Base-by-base conservation (phyloP, 352 stramenopile genomes). In the Globisporangium uncinulatum region DNA sequence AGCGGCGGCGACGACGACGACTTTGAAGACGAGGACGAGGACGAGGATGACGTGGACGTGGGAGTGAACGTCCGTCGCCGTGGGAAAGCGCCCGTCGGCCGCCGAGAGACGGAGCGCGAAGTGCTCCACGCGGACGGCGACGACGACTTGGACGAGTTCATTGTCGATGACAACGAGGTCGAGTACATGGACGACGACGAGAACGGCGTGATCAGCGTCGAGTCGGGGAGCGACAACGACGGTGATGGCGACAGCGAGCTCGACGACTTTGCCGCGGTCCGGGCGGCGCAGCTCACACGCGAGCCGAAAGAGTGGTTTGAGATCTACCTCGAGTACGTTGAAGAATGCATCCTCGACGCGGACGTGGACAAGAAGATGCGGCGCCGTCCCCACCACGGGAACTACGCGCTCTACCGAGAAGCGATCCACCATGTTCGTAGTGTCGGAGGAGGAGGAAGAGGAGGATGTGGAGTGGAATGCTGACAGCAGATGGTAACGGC, bases 181-280 rank as follows among this genome's bases (percentile, higher is more conserved):
- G 83, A 93, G 66, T 95, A 90, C 66, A 94, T 95, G 85, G 77
- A 91, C 34, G 81, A 92, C 32, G 83, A 89, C 56, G 84, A 94
- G 53, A 70, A 84, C 56, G 79, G 68, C 17, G 72, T 87, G 45
- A 87, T 91, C 49, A 82, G 67, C 56, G 73, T 84, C 10, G 66
- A 65, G 17, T 73, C 77, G 14, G 81, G 73, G 4, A 74, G 70
- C 34, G 73, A 83, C 34, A 74, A 89, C 11, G 63, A 67, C 55
- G 69, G 63, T n/a, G 53, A 59, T 1, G 62, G 65, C 21, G 56
- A 64, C 19, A 73, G 82, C n/a, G 65, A 72, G 0, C 54, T 66
- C 0, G 71, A 76, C 19, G 75, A 84, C 24, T 21, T 85, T 8
- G 63, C 65, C 9, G 66, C 64, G 7, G 52, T 79, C 48, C 69